These are phyloP conservation scores for Castanopsis chinensis DNA, from an alignment of 306 rosid genomes.

Conservation along the genomic window DNA sequence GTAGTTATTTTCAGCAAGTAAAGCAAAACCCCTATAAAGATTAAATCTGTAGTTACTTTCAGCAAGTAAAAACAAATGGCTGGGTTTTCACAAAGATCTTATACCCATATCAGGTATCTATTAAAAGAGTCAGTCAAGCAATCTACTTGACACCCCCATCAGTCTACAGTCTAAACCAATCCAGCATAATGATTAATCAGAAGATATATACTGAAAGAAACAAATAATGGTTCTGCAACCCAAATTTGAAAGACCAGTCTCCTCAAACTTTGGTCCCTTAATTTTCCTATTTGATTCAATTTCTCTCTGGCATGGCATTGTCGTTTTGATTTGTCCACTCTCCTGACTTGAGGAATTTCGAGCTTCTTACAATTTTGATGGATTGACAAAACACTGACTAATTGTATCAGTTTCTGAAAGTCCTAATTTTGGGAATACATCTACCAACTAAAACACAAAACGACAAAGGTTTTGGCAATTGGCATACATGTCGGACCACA, in stretches of 20 bases:
- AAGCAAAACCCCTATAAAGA: not conserved
- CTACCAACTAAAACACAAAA: not conserved
- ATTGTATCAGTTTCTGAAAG: not conserved
- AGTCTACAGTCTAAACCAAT: slow-evolving; percentile 1
- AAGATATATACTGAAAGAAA: not conserved
- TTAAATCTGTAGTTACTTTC: not conserved
- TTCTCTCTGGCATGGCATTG: not conserved
- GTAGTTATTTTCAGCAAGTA: not conserved
- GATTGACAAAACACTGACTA: not conserved
- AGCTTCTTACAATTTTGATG: not conserved
- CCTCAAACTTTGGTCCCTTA: not conserved
- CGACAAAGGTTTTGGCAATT: not conserved
- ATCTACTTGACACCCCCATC: not conserved
- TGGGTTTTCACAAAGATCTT: not conserved
- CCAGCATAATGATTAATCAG: not conserved
- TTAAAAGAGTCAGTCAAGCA: not conserved
- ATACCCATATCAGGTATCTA: not conserved
- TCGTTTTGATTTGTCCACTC: not conserved
- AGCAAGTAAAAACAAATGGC: not conserved
- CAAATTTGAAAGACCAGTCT: not conserved
- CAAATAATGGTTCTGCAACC: not conserved
- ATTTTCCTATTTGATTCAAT: not conserved
- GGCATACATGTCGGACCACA: not conserved
- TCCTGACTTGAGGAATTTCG: not conserved
- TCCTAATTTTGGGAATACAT: not conserved